These are phyloP conservation scores for Pholiota molesta DNA, from an alignment of 768 basidiomycete genomes.

Conservation along the genomic window DNA sequence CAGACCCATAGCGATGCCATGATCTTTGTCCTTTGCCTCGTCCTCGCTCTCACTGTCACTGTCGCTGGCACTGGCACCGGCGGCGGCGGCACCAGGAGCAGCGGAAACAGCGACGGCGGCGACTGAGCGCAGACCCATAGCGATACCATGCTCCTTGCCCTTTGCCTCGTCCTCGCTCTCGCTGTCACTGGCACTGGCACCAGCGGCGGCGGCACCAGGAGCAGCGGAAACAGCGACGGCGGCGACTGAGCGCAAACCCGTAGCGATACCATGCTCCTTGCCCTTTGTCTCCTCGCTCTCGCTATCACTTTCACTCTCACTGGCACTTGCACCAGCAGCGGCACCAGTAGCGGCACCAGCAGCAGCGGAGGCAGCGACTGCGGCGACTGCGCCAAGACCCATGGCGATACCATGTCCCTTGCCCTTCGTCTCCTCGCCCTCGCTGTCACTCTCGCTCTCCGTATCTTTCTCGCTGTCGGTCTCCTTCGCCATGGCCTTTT, in stretches of 20 bases:
- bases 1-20: not conserved
- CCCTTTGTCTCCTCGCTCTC: not conserved
- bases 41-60: not conserved
- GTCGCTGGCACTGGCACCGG: not conserved
- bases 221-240: not conserved
- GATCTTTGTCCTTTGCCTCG: no score
- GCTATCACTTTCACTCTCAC: not conserved
- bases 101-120: not conserved
- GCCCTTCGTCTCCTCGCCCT: not conserved
- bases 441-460: conserved; percentile 6
- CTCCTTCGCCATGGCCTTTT: conserved; percentile 8
- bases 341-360: not conserved
- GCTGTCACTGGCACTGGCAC: not conserved
- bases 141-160: not conserved
- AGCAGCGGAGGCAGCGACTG: not conserved
- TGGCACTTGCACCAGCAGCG: not conserved
- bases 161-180: not conserved
- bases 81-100: not conserved
- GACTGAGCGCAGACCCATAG: not conserved
- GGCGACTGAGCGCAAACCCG: not conserved
- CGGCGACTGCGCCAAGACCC: not conserved
- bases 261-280: not conserved
- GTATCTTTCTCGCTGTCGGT: conserved; percentile 11
- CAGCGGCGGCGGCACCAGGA: not conserved
- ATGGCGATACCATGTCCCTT: not conserved